phyloP scores from a whole-genome alignment of 331 rosid genomes.

The Dryas integrifolia region DNA sequence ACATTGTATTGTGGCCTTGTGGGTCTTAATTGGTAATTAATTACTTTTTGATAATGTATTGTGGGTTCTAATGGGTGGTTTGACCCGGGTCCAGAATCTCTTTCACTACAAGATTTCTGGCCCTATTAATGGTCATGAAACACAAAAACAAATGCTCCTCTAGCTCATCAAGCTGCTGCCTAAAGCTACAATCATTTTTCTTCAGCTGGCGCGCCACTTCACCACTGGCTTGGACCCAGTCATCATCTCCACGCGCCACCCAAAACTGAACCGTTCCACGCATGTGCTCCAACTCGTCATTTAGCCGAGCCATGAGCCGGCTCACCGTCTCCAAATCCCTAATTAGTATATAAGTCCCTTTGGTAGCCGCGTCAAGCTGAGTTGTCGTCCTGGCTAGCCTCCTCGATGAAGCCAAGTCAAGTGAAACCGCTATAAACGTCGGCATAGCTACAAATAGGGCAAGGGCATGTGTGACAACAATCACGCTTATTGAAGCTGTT shows the following conservation, averaged over 20 bases:
- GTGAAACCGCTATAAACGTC: slow-evolving; percentile 27
- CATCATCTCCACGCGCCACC: slow-evolving; percentile 44
- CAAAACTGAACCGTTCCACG: slow-evolving; percentile 44
- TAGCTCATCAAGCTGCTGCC: slow-evolving; percentile 65
- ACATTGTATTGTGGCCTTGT: too few species aligned
- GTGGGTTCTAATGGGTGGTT: slow-evolving; percentile 1
- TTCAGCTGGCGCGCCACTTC: slow-evolving; percentile 55
- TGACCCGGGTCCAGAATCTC: slow-evolving; percentile 31
- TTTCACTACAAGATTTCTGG: slow-evolving; percentile 59
- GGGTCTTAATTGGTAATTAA: too few species aligned
- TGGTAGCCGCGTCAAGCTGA: slow-evolving; percentile 59
- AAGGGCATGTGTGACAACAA: slow-evolving; percentile 53
- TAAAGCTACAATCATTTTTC: slow-evolving; percentile 43
- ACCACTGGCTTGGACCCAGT: slow-evolving; percentile 32
- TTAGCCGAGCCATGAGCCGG: slow-evolving; percentile 53
- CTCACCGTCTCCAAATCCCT: slow-evolving; percentile 63
- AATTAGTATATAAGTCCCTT: slow-evolving; percentile 63
- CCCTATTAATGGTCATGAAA: slow-evolving; percentile 78
- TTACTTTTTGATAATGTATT: background rate
- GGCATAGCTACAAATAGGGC: slow-evolving; percentile 50
- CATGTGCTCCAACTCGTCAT: slow-evolving; percentile 63
- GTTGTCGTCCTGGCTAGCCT: slow-evolving; percentile 29
- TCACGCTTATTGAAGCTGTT: slow-evolving; percentile 40
- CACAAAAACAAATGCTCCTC: slow-evolving; percentile 83
- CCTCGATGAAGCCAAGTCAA: slow-evolving; percentile 32